Conservation (phyloP, 495 filamentous ascomycete species). For the Cercophora sp. region DNA sequence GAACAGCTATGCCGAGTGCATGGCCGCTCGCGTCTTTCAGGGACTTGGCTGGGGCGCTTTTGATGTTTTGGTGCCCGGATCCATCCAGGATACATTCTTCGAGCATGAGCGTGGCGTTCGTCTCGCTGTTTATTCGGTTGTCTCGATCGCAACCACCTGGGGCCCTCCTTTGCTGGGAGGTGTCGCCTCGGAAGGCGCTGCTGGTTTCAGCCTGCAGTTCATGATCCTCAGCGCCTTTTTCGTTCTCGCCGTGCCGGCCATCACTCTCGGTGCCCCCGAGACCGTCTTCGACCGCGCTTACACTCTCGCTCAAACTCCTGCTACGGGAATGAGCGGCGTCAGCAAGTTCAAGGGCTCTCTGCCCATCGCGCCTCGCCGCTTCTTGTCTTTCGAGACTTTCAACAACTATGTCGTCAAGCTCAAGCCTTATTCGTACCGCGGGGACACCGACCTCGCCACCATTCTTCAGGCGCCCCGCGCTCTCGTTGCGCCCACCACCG, state of each 20-base stretch:
- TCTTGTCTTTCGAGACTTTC: constrained; percentile 26
- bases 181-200: constrained; percentile 31
- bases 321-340: constrained; percentile 18
- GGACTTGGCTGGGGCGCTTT: constrained; percentile 52
- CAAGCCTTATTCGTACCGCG: constrained; percentile 35
- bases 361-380: constrained; percentile 28
- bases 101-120: constrained; percentile 43
- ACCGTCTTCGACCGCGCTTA: constrained; percentile 41
- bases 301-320: constrained; percentile 26
- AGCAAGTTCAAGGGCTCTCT: constrained; percentile 26
- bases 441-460: constrained; percentile 18
- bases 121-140: constrained; percentile 35
- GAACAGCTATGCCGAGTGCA: constrained; percentile 38
- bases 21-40: constrained; percentile 48
- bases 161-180: constrained; percentile 48
- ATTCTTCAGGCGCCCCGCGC: constrained; percentile 42
- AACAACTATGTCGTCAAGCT: constrained; percentile 35
- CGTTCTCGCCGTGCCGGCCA: constrained; percentile 38
- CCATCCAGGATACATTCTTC: constrained; percentile 50
- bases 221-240: constrained; percentile 45
- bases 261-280: constrained; percentile 47
- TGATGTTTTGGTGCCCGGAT: constrained; percentile 43
- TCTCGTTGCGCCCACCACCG: constrained; percentile 41
- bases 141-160: constrained; percentile 44
- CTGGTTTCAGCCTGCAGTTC: constrained; percentile 42